Percentiles rank a stretch among this genome's conserved stretches.
Conservation (phyloP, 352 stramenopile genomes). For the Phytopythium litorale region DNA sequence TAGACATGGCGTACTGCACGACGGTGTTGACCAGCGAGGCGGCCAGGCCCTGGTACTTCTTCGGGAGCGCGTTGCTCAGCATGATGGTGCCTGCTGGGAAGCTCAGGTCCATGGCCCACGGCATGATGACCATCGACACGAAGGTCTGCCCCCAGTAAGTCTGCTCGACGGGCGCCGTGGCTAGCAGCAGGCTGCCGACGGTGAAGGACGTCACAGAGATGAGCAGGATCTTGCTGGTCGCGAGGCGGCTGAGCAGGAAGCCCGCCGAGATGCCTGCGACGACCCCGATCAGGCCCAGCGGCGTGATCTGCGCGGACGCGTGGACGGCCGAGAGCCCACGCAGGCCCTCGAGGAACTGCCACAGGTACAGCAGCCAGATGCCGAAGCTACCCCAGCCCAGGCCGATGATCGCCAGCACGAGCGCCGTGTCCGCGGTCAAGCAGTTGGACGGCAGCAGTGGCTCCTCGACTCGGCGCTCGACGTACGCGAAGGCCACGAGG, state of each 20-base stretch:
- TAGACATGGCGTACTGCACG: slow-evolving; percentile 7
- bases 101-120: slow-evolving; percentile 12
- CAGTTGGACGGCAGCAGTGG: slow-evolving; percentile 4
- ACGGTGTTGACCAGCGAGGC: slow-evolving; percentile 7
- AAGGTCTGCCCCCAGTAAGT: slow-evolving; percentile 5
- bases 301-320: neutral
- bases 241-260: slow-evolving; percentile 4
- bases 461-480: slow-evolving; percentile 1
- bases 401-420: slow-evolving; percentile 5
- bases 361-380: slow-evolving; percentile 5
- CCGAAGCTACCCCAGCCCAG: slow-evolving; percentile 5
- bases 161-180: slow-evolving; percentile 2
- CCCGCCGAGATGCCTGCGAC: slow-evolving; percentile 2
- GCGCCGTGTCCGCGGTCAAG: neutral
- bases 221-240: slow-evolving; percentile 4
- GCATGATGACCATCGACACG: slow-evolving; percentile 5
- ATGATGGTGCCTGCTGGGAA: slow-evolving; percentile 5
- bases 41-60: slow-evolving; percentile 4
- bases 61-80: slow-evolving; percentile 4
- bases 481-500: neutral
- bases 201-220: slow-evolving; percentile 1
- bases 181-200: neutral
- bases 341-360: slow-evolving; percentile 7
- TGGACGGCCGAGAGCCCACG: slow-evolving; percentile 1
- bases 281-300: neutral